Percentiles rank a stretch among this genome's conserved stretches.
Conservation (phyloP, 75 land plant species). For the Ceratopteris richardii region DNA sequence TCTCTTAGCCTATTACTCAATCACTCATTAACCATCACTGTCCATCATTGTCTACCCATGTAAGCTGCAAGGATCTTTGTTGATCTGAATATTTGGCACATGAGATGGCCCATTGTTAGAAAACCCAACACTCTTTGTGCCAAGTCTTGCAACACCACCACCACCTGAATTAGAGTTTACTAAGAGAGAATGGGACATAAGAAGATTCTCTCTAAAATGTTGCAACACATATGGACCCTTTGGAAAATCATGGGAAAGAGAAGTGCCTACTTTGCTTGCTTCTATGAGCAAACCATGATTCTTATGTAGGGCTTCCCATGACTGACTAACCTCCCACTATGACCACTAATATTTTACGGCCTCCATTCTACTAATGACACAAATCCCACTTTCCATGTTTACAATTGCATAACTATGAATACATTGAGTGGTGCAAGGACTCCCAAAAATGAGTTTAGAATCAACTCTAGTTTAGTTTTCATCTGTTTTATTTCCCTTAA, state of each 20-base stretch:
- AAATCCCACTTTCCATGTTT: not conserved
- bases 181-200: not conserved
- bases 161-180: not conserved
- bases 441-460: no score
- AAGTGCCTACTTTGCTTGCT: not conserved
- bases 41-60: not conserved
- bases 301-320: slow-evolving; percentile 5
- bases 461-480: no score
- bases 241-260: not conserved
- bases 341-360: not conserved
- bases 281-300: not conserved
- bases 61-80: not conserved
- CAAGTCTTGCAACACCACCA: not conserved
- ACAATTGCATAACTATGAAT: no score
- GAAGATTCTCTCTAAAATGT: not conserved
- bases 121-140: not conserved
- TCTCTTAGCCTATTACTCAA: no score
- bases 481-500: no score
- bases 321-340: slow-evolving; percentile 1
- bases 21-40: no score
- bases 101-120: not conserved
- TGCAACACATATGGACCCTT: not conserved
- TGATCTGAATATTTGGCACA: not conserved
- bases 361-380: slow-evolving; percentile 1
- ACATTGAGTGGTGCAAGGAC: no score